Percentiles rank a stretch among this genome's conserved stretches.
Evolutionary conservation across 768 basidiomycete genomes (phyloP).

Genomic region (Trametes cubensis): DNA sequence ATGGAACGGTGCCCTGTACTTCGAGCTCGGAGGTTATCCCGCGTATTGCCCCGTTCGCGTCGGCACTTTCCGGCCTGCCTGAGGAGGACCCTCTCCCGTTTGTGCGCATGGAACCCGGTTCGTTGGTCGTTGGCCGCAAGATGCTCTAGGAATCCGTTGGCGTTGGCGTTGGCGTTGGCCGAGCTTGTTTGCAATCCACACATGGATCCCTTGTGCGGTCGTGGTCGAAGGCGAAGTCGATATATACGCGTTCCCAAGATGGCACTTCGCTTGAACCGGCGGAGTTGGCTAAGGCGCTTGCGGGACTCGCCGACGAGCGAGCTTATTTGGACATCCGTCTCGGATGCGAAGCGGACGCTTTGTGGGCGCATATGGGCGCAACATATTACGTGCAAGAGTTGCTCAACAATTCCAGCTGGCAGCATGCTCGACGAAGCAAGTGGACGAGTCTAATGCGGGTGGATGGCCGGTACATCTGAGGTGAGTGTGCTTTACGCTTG

Average conservation of each 20-base stretch:
- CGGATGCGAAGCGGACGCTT: neutral
- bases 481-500: neutral
- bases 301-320: slow-evolving; percentile 10
- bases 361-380: slow-evolving; percentile 22
- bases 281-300: slow-evolving; percentile 13
- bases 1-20: slow-evolving; percentile 30
- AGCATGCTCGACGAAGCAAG: too few relatives aligned
- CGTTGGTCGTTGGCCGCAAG: slow-evolving; percentile 7
- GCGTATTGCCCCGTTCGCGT: slow-evolving; percentile 23
- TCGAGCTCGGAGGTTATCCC: slow-evolving; percentile 30
- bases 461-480: neutral
- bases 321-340: neutral
- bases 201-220: neutral
- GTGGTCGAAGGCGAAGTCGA: neutral
- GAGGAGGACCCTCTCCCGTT: slow-evolving; percentile 11
- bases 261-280: slow-evolving; percentile 4
- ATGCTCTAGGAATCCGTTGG: neutral
- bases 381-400: slow-evolving; percentile 10
- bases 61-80: slow-evolving; percentile 22
- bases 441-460: too few relatives aligned
- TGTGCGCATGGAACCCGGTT: slow-evolving; percentile 14
- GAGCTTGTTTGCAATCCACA: neutral
- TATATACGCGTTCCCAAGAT: neutral
- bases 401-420: too few relatives aligned
- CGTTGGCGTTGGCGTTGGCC: neutral